Evolutionary conservation across 106 monocot species (phyloP).

Genomic region (Chionographis japonica): DNA sequence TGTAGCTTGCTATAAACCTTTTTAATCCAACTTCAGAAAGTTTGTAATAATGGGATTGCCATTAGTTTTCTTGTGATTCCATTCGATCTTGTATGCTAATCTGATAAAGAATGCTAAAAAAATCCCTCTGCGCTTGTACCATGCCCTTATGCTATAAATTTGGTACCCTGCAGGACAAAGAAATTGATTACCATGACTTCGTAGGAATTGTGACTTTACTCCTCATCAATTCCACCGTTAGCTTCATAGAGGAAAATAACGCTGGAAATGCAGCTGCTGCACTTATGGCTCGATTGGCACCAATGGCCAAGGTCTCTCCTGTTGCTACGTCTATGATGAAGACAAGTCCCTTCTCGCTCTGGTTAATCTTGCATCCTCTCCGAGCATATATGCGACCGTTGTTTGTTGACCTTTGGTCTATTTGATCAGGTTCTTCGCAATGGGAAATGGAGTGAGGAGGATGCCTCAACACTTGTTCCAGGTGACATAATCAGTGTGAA

Average conservation of each 20-base stretch:
- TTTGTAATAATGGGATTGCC: conserved; percentile 26
- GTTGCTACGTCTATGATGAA: neutral
- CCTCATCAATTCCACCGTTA: conserved; percentile 53
- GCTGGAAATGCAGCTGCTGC: conserved; percentile 62
- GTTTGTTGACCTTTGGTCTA: neutral
- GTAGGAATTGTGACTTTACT: conserved; percentile 42
- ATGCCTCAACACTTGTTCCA: conserved; percentile 44
- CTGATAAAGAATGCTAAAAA: too few species aligned
- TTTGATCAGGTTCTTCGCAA: conserved; percentile 32
- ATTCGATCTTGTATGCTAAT: too few species aligned
- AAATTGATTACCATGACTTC: conserved; percentile 47
- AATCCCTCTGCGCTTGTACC: neutral
- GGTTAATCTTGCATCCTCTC: neutral
- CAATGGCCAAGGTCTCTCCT: conserved; percentile 42
- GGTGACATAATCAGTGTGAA: conserved; percentile 55
- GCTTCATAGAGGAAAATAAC: conserved; percentile 58
- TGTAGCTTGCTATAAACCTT: neutral
- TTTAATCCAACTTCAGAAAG: neutral
- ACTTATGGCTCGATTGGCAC: conserved; percentile 51
- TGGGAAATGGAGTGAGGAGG: conserved; percentile 45
- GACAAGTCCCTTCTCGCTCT: neutral
- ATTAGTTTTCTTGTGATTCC: conserved; percentile 36
- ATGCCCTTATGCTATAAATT: neutral
- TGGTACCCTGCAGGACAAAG: conserved; percentile 18
- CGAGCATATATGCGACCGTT: neutral